Evolutionary conservation across 2,329 filamentous ascomycete species (phyloP).

Genomic region (Calonectria pseudoreteaudii): DNA sequence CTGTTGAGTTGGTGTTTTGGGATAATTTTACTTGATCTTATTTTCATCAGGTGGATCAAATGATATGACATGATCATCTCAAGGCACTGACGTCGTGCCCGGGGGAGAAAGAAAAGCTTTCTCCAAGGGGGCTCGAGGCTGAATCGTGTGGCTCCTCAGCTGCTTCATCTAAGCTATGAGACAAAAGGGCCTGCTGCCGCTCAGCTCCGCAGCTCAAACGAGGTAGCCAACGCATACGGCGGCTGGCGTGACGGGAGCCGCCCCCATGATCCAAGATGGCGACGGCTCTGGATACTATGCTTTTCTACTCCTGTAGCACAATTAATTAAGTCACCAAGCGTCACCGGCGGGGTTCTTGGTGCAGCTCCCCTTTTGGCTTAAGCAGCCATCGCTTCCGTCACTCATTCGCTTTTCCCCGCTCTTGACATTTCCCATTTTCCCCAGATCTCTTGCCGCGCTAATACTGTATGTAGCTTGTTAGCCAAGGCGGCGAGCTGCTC

Average conservation of each 20-base stretch:
- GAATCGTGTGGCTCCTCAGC: background rate
- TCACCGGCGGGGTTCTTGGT: conserved; percentile 3
- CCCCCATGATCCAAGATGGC: background rate
- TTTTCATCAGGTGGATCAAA: background rate
- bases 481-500: background rate
- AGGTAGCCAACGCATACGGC: conserved; percentile 9
- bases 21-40: background rate
- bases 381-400: conserved; percentile 5
- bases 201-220: background rate
- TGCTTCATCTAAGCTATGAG: background rate
- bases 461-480: conserved; percentile 1
- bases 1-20: background rate
- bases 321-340: background rate
- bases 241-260: background rate
- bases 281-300: background rate
- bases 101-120: background rate
- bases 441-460: conserved; percentile 14
- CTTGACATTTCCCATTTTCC: background rate
- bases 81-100: conserved; percentile 18
- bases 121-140: background rate
- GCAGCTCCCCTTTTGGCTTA: background rate
- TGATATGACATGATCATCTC: conserved; percentile 3
- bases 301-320: background rate
- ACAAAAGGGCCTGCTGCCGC: background rate
- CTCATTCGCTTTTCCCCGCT: background rate